Percentiles rank a stretch among this genome's conserved stretches.
Evolutionary conservation across 208 protist species (phyloP).

Genomic region (Plasmodiophora brassicae): DNA sequence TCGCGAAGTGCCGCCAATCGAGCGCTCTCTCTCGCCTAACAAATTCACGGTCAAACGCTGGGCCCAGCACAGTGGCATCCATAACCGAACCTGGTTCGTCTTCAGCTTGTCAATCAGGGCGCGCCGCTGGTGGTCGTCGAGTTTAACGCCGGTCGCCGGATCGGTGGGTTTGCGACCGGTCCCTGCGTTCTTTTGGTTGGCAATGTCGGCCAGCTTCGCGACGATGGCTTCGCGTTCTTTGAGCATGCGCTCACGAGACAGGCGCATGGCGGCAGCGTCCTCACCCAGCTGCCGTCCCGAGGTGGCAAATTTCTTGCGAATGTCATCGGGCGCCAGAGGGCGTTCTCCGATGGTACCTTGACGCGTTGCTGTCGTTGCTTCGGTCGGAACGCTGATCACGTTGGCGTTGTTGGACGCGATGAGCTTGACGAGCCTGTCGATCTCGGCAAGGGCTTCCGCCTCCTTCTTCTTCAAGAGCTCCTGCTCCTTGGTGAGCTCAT

Average conservation of each 20-base stretch:
- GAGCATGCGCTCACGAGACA: not conserved
- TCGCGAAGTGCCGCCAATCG: too few species aligned
- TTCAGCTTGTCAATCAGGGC: not conserved
- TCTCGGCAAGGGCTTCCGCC: not conserved
- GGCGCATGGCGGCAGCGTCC: not conserved
- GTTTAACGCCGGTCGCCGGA: not conserved
- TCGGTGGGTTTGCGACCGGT: not conserved
- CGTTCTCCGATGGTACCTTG: too few species aligned
- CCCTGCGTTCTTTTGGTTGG: not conserved
- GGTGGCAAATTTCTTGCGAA: not conserved
- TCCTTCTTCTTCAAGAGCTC: conserved; percentile 31
- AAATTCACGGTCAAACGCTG: too few species aligned
- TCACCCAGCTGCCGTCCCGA: not conserved
- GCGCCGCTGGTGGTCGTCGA: not conserved
- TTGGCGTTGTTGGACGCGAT: not conserved
- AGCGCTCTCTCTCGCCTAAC: too few species aligned
- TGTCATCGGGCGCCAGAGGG: not conserved
- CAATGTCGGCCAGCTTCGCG: not conserved
- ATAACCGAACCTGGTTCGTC: not conserved
- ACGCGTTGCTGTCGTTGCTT: too few species aligned
- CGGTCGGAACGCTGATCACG: not conserved
- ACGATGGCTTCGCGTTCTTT: not conserved
- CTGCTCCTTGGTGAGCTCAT: conserved; percentile 15
- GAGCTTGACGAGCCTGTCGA: not conserved
- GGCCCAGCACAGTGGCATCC: too few species aligned